Evolutionary conservation across 768 basidiomycete species (phyloP).

Genomic region (Leccinum barrowsii): DNA sequence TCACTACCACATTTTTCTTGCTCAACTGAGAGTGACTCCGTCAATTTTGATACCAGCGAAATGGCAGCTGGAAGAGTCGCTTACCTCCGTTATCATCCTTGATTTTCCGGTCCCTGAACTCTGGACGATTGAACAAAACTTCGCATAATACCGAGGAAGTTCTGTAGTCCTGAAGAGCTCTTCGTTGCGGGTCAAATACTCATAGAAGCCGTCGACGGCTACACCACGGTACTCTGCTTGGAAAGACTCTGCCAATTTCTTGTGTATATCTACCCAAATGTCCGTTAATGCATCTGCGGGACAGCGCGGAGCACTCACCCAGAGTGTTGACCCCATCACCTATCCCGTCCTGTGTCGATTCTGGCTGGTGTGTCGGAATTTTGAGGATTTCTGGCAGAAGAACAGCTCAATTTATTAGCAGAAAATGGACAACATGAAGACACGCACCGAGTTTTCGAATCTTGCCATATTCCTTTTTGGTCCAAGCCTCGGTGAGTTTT

Average conservation of each 20-base stretch:
- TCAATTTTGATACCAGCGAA: not conserved
- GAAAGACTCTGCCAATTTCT: not conserved
- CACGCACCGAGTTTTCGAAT: not conserved
- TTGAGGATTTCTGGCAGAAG: not conserved
- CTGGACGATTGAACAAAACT: constrained; percentile 7
- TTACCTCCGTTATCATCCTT: constrained; percentile 12
- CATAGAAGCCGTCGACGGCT: constrained; percentile 15
- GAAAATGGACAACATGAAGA: not conserved
- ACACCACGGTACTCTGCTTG: not conserved
- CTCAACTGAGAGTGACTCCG: constrained; percentile 1
- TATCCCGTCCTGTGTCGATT: too few species aligned
- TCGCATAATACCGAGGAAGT: constrained; percentile 2
- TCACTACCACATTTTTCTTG: constrained; percentile 12
- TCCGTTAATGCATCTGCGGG: not conserved
- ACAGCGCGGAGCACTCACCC: not conserved
- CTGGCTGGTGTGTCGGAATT: not conserved
- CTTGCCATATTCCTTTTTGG: not conserved
- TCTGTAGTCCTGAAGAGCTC: not conserved
- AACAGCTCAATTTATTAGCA: too few species aligned
- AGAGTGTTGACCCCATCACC: too few species aligned
- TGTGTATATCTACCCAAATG: not conserved
- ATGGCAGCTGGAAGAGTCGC: not conserved
- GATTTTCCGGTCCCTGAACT: constrained; percentile 15
- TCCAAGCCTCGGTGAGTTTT: not conserved
- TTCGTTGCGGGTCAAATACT: constrained; percentile 16